phyloP scores from a whole-genome alignment of 768 basidiomycete genomes.

The Naematelia aurantialba region DNA sequence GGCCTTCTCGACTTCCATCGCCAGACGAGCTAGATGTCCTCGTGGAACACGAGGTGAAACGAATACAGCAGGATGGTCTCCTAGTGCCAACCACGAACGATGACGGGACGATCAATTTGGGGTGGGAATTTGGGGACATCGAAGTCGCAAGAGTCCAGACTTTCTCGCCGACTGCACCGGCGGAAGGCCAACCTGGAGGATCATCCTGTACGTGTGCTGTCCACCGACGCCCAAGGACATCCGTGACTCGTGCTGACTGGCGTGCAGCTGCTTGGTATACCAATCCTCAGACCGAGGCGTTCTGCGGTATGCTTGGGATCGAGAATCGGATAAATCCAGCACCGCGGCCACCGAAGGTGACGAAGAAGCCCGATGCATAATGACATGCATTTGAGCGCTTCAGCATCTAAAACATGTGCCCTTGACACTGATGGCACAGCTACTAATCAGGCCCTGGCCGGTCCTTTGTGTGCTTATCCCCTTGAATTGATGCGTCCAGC shows the following conservation, averaged over 20 bases:
- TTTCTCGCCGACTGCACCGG: conserved; percentile 61
- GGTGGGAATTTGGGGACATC: conserved; percentile 31
- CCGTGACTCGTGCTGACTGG: neutral
- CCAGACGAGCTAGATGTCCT: conserved; percentile 57
- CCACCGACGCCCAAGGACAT: neutral
- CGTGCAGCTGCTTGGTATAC: conserved; percentile 67
- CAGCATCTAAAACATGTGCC: no score
- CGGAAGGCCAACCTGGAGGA: conserved; percentile 51
- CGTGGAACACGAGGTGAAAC: conserved; percentile 61
- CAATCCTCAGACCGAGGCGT: conserved; percentile 84
- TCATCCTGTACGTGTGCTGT: conserved; percentile 52
- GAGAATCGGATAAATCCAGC: conserved; percentile 65
- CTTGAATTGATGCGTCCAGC: neutral
- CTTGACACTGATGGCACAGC: no score
- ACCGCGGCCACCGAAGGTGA: conserved; percentile 21
- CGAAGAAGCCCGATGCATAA: neutral
- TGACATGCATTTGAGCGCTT: neutral
- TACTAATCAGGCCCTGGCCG: neutral
- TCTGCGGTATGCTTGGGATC: conserved; percentile 73
- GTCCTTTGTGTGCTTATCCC: neutral
- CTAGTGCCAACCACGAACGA: conserved; percentile 18
- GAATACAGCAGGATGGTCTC: conserved; percentile 61
- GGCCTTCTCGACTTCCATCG: conserved; percentile 62
- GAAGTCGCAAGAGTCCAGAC: conserved; percentile 60
- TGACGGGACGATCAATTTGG: conserved; percentile 7